Evolutionary conservation across 2,329 filamentous ascomycete species (phyloP).

Genomic region (Reticulascus tulasneorum): DNA sequence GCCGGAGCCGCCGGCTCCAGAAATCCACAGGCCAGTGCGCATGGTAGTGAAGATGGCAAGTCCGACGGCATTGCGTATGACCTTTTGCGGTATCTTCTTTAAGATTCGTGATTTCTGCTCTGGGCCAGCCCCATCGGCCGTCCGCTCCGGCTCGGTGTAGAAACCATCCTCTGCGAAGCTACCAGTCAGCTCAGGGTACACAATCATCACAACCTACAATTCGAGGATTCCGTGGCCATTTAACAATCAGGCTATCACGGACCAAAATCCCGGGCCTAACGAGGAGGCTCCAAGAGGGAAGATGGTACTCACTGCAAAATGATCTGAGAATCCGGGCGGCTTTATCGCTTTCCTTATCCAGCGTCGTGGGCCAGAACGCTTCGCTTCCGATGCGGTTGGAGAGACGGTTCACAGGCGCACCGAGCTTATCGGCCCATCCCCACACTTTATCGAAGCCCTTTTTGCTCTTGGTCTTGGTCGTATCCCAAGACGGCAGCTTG

Average conservation of each 20-base stretch:
- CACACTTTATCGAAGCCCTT: conserved; percentile 73
- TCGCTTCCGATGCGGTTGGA: conserved; percentile 81
- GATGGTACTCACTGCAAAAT: conserved; percentile 67
- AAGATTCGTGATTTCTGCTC: conserved; percentile 36
- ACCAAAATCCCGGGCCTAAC: too few species aligned
- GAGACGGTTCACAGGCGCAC: conserved; percentile 72
- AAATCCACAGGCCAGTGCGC: conserved; percentile 60
- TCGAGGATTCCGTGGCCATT: too few species aligned
- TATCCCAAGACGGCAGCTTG: conserved; percentile 44
- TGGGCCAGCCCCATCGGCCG: conserved; percentile 20
- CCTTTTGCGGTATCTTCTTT: conserved; percentile 50
- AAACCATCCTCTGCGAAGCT: conserved; percentile 43
- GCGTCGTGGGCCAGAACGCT: conserved; percentile 79
- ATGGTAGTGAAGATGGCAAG: conserved; percentile 70
- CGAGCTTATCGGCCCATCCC: conserved; percentile 43
- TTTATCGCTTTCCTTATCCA: conserved; percentile 89
- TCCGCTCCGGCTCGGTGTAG: conserved; percentile 35
- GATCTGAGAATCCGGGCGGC: conserved; percentile 75
- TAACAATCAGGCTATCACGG: too few species aligned
- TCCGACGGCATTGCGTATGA: conserved; percentile 61
- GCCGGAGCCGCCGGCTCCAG: conserved; percentile 61
- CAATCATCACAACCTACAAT: neutral
- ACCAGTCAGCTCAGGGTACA: neutral
- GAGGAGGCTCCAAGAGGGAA: too few species aligned
- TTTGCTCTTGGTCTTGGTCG: conserved; percentile 52